phyloP scores from a whole-genome alignment of 2,329 filamentous ascomycete genomes.

The Phialemonium atrogriseum region DNA sequence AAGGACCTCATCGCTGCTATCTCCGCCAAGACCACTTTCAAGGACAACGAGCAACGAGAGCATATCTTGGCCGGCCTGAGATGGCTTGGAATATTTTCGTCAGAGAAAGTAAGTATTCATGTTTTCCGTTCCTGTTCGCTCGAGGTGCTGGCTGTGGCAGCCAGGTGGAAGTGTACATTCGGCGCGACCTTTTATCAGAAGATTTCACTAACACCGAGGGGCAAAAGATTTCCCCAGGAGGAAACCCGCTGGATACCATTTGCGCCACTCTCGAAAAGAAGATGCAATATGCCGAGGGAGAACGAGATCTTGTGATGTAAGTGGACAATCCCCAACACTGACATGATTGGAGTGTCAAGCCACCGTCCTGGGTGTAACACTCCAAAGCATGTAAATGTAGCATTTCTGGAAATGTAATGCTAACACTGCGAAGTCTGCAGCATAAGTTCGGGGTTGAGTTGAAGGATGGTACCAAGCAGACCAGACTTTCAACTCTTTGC shows the following conservation, averaged over 20 bases:
- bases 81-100: constrained; percentile 63
- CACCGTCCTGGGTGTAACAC: neutral
- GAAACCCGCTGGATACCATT: constrained; percentile 82
- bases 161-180: constrained; percentile 48
- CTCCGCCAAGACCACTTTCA: constrained; percentile 66
- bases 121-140: too few relatives aligned
- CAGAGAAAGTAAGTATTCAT: constrained; percentile 54
- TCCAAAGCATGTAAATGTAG: too few relatives aligned
- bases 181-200: too few relatives aligned
- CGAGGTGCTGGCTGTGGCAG: neutral
- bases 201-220: constrained; percentile 26
- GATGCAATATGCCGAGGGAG: constrained; percentile 76
- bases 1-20: constrained; percentile 67
- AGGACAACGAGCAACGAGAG: constrained; percentile 57
- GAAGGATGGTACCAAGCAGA: constrained; percentile 70
- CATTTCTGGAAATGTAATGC: too few relatives aligned
- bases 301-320: constrained; percentile 80
- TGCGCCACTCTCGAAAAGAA: constrained; percentile 84
- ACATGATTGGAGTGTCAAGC: too few relatives aligned
- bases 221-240: constrained; percentile 62
- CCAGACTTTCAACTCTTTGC: constrained; percentile 68
- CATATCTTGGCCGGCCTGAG: constrained; percentile 61
- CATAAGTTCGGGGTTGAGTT: constrained; percentile 80
- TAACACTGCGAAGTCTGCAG: too few relatives aligned
- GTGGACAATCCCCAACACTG: constrained; percentile 5